Evolutionary conservation across 305 asterid genomes (phyloP), one percentile per base, ranked within the genome.

Genomic region (Fraxinus floribunda): DNA sequence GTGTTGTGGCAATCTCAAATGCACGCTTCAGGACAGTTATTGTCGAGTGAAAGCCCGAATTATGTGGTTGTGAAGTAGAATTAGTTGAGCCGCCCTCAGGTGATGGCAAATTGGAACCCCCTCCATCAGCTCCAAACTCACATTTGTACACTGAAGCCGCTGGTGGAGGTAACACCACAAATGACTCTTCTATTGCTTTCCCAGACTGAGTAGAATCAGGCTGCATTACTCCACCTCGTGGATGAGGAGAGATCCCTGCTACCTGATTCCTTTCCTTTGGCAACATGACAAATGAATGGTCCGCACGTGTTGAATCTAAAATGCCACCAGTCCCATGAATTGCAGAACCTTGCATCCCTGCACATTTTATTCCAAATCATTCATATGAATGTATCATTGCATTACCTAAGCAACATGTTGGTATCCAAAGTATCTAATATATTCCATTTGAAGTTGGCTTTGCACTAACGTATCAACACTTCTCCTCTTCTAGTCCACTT

Each of bases 161-260:
- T 30, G 98, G 99, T 41, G 98, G 98, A 84, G 99, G 99, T 87
- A 97, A 86, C 34, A 97, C 98, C 81, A 97, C 98, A 77, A 97
- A 97, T 9, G 99, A 97, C 83, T 94, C 99, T 75, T 97, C 99
- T 88, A 97, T 91, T 70, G 95, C 91, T 91, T 89, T 97, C 66
- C 97, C 97, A 57, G 97, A 90, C 76, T 89, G 94, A 86, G 89
- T 82, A 66, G 88, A 81, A 84, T 92, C 97, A 55, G 94, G 89
- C 38, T 88, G 92, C 85, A 78, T 16, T 4, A 88, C 85, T 86
- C 91, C 97, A 78, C 89, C 89, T 82, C 94, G 92, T 41, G 92
- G 92, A 66, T 92, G 97, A 82, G 97, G 92, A 77, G 97, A 93
- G 62, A 85, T 86, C 82, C 97, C 97, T 11, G 91, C 83, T 20